Conservation (phyloP, 768 basidiomycete genomes). For the Gyrodon lividus region DNA sequence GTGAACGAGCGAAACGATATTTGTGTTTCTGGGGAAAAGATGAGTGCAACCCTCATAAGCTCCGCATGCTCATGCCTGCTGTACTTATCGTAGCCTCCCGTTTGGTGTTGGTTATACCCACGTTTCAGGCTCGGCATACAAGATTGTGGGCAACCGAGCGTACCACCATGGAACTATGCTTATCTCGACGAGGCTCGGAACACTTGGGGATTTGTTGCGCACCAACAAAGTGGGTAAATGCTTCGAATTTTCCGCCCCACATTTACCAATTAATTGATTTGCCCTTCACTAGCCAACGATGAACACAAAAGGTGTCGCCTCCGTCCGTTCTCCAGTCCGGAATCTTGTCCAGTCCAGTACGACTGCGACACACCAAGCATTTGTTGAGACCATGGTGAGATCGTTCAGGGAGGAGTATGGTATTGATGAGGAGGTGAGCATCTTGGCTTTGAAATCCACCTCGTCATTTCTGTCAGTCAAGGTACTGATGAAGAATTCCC, state of each 20-base stretch:
- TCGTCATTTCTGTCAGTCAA: not conserved
- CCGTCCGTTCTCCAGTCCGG: slow-evolving; percentile 89
- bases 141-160: slow-evolving; percentile 84
- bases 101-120: slow-evolving; percentile 33
- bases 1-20: slow-evolving; percentile 93
- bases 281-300: slow-evolving; percentile 61
- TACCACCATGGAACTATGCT: slow-evolving; percentile 99
- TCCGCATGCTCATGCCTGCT: not conserved
- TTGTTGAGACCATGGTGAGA: slow-evolving; percentile 63
- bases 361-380: slow-evolving; percentile 61
- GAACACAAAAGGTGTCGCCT: slow-evolving; percentile 82
- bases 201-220: slow-evolving; percentile 70
- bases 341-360: slow-evolving; percentile 64
- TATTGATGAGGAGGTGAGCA: slow-evolving; percentile 34
- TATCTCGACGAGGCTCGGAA: slow-evolving; percentile 73
- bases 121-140: slow-evolving; percentile 98
- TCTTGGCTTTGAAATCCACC: not conserved
- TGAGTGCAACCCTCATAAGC: slow-evolving; percentile 45
- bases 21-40: slow-evolving; percentile 83
- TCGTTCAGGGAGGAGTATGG: slow-evolving; percentile 67
- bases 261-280: not conserved
- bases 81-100: not conserved
- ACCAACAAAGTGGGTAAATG: slow-evolving; percentile 54
- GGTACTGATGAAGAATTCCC: slow-evolving; percentile 2
- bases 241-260: not conserved